These are phyloP conservation scores for Sanguinoderma infundibulare DNA, from an alignment of 1,284 basidiomycete genomes.

Conservation along the genomic window DNA sequence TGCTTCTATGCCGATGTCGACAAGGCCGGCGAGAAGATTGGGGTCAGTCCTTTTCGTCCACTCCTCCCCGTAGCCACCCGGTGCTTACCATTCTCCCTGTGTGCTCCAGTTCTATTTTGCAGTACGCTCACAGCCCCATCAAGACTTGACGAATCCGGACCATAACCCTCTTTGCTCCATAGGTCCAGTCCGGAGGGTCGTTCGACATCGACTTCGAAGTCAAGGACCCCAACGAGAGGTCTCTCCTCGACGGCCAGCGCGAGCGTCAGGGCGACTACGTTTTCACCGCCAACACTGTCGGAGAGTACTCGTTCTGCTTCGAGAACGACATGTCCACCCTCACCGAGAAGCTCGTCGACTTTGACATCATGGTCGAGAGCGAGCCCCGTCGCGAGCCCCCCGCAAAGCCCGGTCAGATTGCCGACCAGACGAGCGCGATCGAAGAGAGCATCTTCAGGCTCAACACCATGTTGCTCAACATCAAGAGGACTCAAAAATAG, in stretches of 20 bases:
- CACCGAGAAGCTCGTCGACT: slow-evolving; percentile 91
- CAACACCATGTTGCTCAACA: slow-evolving; percentile 82
- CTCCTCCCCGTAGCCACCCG: too few relatives aligned
- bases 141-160: slow-evolving; percentile 35
- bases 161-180: slow-evolving; percentile 4
- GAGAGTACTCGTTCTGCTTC: slow-evolving; percentile 99
- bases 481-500: slow-evolving; percentile 93
- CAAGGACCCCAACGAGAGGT: slow-evolving; percentile 86
- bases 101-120: slow-evolving; percentile 60
- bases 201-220: slow-evolving; percentile 98
- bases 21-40: slow-evolving; percentile 89
- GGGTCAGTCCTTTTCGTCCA: slow-evolving; percentile 53
- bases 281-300: slow-evolving; percentile 90
- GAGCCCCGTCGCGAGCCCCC: slow-evolving; percentile 87
- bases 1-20: slow-evolving; percentile 99
- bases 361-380: slow-evolving; percentile 97
- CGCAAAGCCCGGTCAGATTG: slow-evolving; percentile 82
- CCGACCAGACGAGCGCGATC: slow-evolving; percentile 88
- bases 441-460: slow-evolving; percentile 94
- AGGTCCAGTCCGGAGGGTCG: slow-evolving; percentile 96
- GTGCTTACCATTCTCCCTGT: background rate
- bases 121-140: slow-evolving; percentile 44
- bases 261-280: slow-evolving; percentile 98
- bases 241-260: slow-evolving; percentile 84
- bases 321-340: slow-evolving; percentile 95